Percentiles rank a stretch among this genome's conserved stretches.
phyloP scores from a whole-genome alignment of 192 early-diverging fungal species.

The Glomus cerebriforme region DNA sequence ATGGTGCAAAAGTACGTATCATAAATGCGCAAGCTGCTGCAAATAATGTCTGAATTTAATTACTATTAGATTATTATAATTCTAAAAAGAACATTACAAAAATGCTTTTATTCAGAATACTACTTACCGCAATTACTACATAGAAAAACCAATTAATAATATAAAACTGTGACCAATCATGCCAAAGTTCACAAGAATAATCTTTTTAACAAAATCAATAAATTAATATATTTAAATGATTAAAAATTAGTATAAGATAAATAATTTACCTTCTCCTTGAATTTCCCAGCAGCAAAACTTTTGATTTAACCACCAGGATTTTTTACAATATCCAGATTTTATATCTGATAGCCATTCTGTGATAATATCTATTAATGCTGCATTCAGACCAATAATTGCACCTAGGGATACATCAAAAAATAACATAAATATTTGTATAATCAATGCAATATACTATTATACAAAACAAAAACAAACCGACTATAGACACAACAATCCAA shows the following conservation, averaged over 20 bases:
- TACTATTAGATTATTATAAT: conserved; percentile 3
- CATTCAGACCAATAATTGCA: conserved; percentile 76
- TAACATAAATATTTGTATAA: not conserved
- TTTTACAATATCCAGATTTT: conserved; percentile 80
- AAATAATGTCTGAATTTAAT: conserved; percentile 58
- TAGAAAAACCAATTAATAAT: conserved; percentile 82
- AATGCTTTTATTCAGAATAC: not conserved
- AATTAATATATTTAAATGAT: conserved; percentile 25
- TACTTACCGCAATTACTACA: conserved; percentile 63
- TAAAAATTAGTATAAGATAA: not conserved
- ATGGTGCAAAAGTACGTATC: conserved; percentile 76
- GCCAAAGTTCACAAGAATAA: conserved; percentile 72
- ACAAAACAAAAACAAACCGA: conserved; percentile 54
- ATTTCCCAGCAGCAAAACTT: conserved; percentile 93
- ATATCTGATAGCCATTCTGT: conserved; percentile 91
- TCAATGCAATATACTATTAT: not conserved
- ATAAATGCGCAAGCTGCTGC: conserved; percentile 73
- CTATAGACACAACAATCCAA: conserved; percentile 82
- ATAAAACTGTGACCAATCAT: conserved; percentile 58
- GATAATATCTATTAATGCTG: conserved; percentile 86
- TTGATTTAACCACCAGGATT: conserved; percentile 87
- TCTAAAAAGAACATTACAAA: too few species aligned
- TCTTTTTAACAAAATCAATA: conserved; percentile 39
- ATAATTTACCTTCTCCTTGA: conserved; percentile 52
- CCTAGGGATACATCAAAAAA: conserved; percentile 35